Evolutionary conservation across 83 land plant species (phyloP), one percentile per base, ranked within the genome.

Genomic region (Picea engelmannii): DNA sequence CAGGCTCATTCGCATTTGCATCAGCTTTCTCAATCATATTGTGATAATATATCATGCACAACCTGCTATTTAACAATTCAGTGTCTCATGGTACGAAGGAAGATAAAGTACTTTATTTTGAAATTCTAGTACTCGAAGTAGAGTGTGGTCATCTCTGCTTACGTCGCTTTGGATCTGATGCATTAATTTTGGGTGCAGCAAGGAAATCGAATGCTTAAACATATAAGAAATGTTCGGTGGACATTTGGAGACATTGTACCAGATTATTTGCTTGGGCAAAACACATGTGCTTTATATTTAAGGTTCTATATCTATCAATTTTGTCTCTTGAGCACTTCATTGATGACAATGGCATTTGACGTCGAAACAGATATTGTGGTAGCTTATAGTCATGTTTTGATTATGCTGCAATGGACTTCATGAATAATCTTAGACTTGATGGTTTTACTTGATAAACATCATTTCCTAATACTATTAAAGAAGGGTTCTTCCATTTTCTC

Each of bases 151-250:
- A 44, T 23, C 76, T 73, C 21, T 10, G 25, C 25, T 44, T 71
- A 71, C 44, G 12, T 7, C 8, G 18, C 20, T 44, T 71, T 44
- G 20, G 55, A 44, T 71, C 20, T 44, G 21, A 73, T n/a, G 24
- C 55, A 44, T 44, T 73, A 25, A 2, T 44, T 71, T 81, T 84
- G 78, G 62, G 82, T 84, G 87, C 91, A 97, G 99, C 95, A 95
- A 83, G 99, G 99, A 25, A 97, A 97, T 85, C 98, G 98, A 9
- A 74, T 97, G 70, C 88, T 97, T 62, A 97, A 95, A 85, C 92
- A 92, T 82, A 92, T 97, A 20, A 92, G 96, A 80, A 97, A 95
- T 79, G 98, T 95, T 42, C 89, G 89, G 52, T 95, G 99, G 99
- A 78, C 76, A 73, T 97, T 92, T 87, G 92, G 93, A 9, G 99